Conservation (phyloP, 176 grass and related monocot species). For the Oryza punctata region DNA sequence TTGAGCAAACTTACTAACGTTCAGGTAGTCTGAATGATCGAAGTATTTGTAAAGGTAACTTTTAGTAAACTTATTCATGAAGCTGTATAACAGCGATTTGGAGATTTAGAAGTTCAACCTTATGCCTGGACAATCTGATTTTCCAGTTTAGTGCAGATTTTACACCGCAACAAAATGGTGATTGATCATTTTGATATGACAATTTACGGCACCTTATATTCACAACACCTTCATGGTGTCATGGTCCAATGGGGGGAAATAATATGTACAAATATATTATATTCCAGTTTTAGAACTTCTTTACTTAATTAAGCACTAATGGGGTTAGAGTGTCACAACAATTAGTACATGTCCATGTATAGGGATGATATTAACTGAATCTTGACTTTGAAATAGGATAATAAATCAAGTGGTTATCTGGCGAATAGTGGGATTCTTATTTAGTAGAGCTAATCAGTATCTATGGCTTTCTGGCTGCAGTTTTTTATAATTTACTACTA, state of each 20-base stretch:
- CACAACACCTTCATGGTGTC: neutral
- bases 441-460: neutral
- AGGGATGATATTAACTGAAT: neutral
- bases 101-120: neutral
- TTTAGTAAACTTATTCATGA: neutral
- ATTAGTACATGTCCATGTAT: neutral
- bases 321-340: neutral
- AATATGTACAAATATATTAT: neutral
- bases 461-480: neutral
- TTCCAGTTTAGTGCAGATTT: neutral
- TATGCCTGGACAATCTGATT: neutral
- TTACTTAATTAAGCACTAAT: neutral
- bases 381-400: constrained; percentile 26
- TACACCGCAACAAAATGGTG: neutral
- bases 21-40: neutral
- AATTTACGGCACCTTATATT: neutral
- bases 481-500: neutral
- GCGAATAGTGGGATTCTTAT: neutral
- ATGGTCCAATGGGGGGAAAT: neutral
- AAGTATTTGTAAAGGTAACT: neutral
- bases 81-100: neutral
- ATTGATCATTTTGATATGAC: neutral
- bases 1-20: neutral
- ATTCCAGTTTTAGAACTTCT: neutral
- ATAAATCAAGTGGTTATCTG: neutral